These are phyloP conservation scores for Albophoma yamanashiensis DNA, from an alignment of 2,329 filamentous ascomycete genomes.

Conservation along the genomic window DNA sequence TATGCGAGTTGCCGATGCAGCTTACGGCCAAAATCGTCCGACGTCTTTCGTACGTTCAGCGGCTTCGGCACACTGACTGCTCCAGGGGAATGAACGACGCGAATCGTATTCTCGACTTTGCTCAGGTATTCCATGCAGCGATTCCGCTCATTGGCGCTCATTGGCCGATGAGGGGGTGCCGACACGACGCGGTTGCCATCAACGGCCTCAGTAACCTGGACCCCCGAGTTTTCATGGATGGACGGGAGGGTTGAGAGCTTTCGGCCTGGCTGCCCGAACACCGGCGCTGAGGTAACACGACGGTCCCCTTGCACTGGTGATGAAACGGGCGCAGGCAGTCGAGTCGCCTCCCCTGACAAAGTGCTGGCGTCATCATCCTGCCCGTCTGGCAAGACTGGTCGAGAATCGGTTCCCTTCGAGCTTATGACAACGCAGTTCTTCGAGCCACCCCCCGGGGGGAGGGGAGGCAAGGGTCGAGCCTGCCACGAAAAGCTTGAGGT, in stretches of 20 bases:
- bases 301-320: conserved; percentile 27
- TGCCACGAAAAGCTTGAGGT: conserved; percentile 29
- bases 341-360: conserved; percentile 13
- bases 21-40: conserved; percentile 10
- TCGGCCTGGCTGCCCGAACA: conserved; percentile 28
- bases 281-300: conserved; percentile 40
- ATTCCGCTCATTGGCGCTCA: conserved; percentile 18
- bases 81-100: conserved; percentile 40
- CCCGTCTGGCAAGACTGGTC: conserved; percentile 14
- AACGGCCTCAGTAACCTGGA: conserved; percentile 5
- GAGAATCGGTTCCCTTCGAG: conserved; percentile 9
- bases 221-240: conserved; percentile 32
- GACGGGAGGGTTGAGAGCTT: conserved; percentile 32
- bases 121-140: conserved; percentile 33
- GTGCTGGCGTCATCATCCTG: conserved; percentile 10
- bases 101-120: conserved; percentile 40
- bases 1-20: conserved; percentile 9
- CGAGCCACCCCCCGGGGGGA: conserved; percentile 23
- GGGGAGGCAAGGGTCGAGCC: conserved; percentile 39
- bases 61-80: conserved; percentile 24
- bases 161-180: conserved; percentile 27
- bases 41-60: conserved; percentile 31
- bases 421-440: conserved; percentile 7
- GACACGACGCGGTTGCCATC: conserved; percentile 36
- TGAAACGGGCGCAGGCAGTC: conserved; percentile 18